These are phyloP conservation scores for Smallanthus sonchifolius DNA, from an alignment of 129 eudicot species.

Conservation along the genomic window DNA sequence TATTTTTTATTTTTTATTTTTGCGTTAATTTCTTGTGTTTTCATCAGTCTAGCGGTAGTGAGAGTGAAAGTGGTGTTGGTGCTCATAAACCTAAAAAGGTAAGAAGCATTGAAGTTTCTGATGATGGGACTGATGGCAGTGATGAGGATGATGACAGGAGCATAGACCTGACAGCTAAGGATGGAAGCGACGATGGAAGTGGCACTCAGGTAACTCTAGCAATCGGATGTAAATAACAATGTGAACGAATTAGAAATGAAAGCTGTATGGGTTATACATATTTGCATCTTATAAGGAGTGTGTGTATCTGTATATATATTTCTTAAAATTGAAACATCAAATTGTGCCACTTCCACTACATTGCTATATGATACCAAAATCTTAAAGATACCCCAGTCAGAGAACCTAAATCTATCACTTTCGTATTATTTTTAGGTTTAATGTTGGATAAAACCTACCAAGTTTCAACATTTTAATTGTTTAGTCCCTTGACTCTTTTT, in stretches of 20 bases:
- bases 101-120: slow-evolving; percentile 47
- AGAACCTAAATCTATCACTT: background rate
- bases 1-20: background rate
- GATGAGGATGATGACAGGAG: slow-evolving; percentile 51
- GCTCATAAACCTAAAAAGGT: slow-evolving; percentile 35
- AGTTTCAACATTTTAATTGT: background rate
- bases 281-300: background rate
- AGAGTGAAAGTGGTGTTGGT: slow-evolving; percentile 58
- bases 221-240: background rate
- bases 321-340: too few species aligned
- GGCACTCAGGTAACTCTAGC: slow-evolving; percentile 45
- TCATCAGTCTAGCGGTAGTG: slow-evolving; percentile 63
- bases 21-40: slow-evolving; percentile 27
- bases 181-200: slow-evolving; percentile 82
- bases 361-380: background rate
- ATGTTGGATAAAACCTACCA: background rate
- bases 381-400: background rate
- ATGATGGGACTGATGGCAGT: slow-evolving; percentile 36
- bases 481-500: too few species aligned
- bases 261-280: background rate
- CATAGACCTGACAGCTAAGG: slow-evolving; percentile 38
- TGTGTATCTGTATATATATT: too few species aligned
- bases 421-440: background rate
- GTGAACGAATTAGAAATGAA: too few species aligned
- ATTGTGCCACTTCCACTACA: background rate